phyloP scores from a whole-genome alignment of 257 asterid genomes.

The Solanum pinnatisectum region DNA sequence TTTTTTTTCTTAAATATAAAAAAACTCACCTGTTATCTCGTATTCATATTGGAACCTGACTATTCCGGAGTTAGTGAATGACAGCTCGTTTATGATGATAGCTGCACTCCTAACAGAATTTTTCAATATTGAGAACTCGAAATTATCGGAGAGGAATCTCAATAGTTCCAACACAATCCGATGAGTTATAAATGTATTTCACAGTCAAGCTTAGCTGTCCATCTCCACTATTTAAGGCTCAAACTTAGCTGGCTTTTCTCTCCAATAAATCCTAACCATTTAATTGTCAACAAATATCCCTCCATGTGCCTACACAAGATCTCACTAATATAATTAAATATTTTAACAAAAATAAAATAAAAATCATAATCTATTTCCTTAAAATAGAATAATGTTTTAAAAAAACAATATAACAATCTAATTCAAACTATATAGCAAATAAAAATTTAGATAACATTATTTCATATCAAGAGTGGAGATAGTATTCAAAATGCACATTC shows the following conservation, averaged over 20 bases:
- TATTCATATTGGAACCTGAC: background rate
- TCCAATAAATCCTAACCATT: background rate
- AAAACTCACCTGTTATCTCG: no score
- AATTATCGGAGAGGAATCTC: fast-evolving
- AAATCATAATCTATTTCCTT: background rate
- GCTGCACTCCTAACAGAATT: fast-evolving
- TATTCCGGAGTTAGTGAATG: fast-evolving
- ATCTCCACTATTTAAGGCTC: background rate
- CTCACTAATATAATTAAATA: background rate
- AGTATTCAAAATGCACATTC: background rate
- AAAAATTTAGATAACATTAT: background rate
- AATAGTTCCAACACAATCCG: fast-evolving
- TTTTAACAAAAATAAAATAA: background rate
- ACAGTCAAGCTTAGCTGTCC: conserved; percentile 29
- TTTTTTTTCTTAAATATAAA: no score
- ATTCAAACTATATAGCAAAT: background rate
- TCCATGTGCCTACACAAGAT: background rate
- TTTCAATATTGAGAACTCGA: fast-evolving
- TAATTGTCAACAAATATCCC: background rate
- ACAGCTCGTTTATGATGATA: background rate
- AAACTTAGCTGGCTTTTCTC: background rate
- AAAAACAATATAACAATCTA: background rate
- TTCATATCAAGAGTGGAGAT: background rate
- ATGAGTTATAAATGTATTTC: background rate
- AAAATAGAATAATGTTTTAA: background rate